Evolutionary conservation across 2,329 filamentous ascomycete genomes (phyloP), one percentile per base, ranked within the genome.

Genomic region (Zymoseptoria crescenta): DNA sequence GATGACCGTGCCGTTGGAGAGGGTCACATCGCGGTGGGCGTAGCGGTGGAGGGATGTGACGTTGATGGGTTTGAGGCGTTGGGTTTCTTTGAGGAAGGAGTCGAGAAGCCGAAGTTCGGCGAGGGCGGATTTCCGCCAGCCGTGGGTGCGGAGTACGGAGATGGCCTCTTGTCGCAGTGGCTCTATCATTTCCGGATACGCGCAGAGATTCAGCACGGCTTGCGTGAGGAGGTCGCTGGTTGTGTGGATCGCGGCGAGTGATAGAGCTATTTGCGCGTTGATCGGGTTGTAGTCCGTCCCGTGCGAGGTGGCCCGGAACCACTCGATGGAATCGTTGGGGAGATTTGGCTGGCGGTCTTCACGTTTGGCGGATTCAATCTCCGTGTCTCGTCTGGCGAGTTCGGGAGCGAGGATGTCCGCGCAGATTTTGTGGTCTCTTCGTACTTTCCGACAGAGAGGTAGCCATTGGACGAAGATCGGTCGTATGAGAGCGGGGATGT

Each of bases 381-480:
- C 63, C 30, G 59, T 55, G 8, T 59, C 56, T 20, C 64, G 59
- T 27, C 52, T 58, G 1, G 69, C 66, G 24, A 75, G 68, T 24
- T 67, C 70, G 0, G 74, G 72, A 1, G 65, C 54, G 55, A 78
- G 69, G 7, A 77, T 65, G 29, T 68, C 59, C 41, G 71, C 69
- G 3, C 71, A 70, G 50, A 68, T 70, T 1, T 59, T 63, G 7
- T 74, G 57, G 21, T 72, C 67, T 8, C 59, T 45, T 27, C 70
- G 69, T 50, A 76, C 67, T n/a, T 66, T 65, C 7, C 66, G 67
- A n/a, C 72, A 71, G 1, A 68, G 62, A 1, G 75, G 73, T 3
- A 76, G 64, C 50, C 75, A 69, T 8, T 57, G 63, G 19, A 75
- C 72, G 0, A 72, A 64, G 1, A 74, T 27, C 1, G 72, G 71